Evolutionary conservation across 2,329 filamentous ascomycete genomes (phyloP).

Genomic region (Scedosporium aurantiacum): DNA sequence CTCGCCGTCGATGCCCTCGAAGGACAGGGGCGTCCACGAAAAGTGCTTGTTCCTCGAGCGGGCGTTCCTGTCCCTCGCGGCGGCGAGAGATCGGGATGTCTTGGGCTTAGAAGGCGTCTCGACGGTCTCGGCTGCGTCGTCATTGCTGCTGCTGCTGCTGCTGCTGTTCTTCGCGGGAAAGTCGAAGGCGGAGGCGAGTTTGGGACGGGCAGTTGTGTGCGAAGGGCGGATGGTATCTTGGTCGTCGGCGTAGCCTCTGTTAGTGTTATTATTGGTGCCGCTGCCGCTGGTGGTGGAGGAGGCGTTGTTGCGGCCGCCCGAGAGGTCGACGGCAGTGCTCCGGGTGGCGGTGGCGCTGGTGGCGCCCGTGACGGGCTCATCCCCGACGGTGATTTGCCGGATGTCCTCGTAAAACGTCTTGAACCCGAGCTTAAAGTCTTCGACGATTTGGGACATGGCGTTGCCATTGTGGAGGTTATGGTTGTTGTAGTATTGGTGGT

Average conservation of each 20-base stretch:
- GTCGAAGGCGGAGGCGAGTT: constrained; percentile 31
- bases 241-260: constrained; percentile 17
- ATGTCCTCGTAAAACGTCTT: constrained; percentile 95
- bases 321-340: constrained; percentile 7
- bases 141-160: too few relatives aligned
- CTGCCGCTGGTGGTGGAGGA: constrained; percentile 21
- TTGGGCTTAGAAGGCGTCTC: constrained; percentile 10
- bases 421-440: constrained; percentile 79
- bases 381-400: constrained; percentile 87
- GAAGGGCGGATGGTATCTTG: constrained; percentile 36
- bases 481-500: not conserved
- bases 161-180: constrained; percentile 15
- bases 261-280: constrained; percentile 17
- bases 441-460: constrained; percentile 65
- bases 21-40: constrained; percentile 47
- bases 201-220: constrained; percentile 26
- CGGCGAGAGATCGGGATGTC: constrained; percentile 16
- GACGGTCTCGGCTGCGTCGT: constrained; percentile 10
- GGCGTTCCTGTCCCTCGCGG: constrained; percentile 15
- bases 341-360: constrained; percentile 11
- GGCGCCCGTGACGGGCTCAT: constrained; percentile 63
- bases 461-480: constrained; percentile 17
- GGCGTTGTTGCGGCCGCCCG: constrained; percentile 3
- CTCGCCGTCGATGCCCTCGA: constrained; percentile 47
- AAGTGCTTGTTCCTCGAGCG: constrained; percentile 37